Evolutionary conservation across 169 alveolate species (phyloP).

Genomic region (Neospora caninum): DNA sequence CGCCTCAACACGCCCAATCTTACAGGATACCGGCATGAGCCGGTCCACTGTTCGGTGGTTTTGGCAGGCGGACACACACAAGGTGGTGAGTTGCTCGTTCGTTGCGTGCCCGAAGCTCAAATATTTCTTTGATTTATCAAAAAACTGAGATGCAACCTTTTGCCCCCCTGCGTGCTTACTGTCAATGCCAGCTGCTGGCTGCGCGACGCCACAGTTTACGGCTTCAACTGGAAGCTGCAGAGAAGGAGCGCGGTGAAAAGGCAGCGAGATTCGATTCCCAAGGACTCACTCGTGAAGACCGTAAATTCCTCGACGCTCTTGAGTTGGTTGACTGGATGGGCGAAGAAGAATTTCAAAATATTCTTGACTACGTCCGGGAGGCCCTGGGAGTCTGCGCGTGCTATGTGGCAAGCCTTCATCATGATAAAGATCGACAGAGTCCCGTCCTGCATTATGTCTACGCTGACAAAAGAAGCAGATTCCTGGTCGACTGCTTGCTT

Average conservation of each 20-base stretch:
- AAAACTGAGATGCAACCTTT: too few relatives aligned
- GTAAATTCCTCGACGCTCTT: neutral
- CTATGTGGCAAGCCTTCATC: neutral
- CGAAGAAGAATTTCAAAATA: neutral
- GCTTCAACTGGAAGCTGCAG: neutral
- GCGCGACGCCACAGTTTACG: neutral
- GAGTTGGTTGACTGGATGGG: neutral
- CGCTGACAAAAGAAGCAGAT: constrained; percentile 18
- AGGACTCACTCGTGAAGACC: neutral
- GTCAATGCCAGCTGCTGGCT: neutral
- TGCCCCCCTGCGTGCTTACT: neutral
- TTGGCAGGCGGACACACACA: too few relatives aligned
- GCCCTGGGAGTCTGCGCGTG: neutral
- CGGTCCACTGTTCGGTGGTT: too few relatives aligned
- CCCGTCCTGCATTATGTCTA: neutral
- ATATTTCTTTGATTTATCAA: too few relatives aligned
- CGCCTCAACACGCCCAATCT: neutral
- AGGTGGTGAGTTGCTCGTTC: too few relatives aligned
- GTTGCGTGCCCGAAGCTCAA: too few relatives aligned
- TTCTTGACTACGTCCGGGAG: neutral
- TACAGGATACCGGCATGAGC: too few relatives aligned
- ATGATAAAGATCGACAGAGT: neutral
- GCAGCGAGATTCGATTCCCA: neutral
- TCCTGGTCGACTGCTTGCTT: neutral
- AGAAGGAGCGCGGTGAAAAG: neutral